Percentiles rank a stretch among this genome's conserved stretches.
Conservation (phyloP, 805 yeast species). For the Saccharomyces eubayanus region DNA sequence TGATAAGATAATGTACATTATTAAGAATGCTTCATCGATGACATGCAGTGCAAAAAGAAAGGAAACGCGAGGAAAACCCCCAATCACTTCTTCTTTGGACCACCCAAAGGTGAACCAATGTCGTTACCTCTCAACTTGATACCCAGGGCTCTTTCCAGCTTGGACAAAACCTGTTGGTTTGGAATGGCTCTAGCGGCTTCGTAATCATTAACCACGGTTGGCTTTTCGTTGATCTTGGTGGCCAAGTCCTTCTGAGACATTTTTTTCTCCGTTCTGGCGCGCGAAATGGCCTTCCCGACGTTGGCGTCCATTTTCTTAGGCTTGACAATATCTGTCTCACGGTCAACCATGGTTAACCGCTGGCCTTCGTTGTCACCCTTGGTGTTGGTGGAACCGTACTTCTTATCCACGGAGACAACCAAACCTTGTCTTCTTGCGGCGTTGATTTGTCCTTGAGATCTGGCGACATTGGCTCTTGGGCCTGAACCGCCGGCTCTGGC, state of each 20-base stretch:
- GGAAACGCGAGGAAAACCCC: neutral
- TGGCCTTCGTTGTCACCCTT: conserved; percentile 88
- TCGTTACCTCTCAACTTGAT: conserved; percentile 93
- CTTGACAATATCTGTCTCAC: conserved; percentile 86
- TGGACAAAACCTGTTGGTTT: conserved; percentile 86
- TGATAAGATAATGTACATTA: neutral
- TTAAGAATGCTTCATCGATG: neutral
- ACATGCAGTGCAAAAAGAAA: neutral
- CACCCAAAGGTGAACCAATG: conserved; percentile 77
- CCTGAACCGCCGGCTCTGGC: conserved; percentile 86
- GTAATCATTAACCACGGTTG: conserved; percentile 88
- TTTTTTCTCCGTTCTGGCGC: conserved; percentile 80
- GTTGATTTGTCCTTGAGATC: conserved; percentile 67
- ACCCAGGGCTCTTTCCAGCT: conserved; percentile 89
- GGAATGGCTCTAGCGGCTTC: conserved; percentile 96
- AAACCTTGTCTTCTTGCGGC: conserved; percentile 91
- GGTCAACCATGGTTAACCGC: conserved; percentile 85
- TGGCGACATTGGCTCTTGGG: conserved; percentile 78
- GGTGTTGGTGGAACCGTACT: conserved; percentile 57
- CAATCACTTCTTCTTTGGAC: conserved; percentile 35
- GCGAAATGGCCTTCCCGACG: conserved; percentile 82
- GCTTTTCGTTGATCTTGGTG: conserved; percentile 90
- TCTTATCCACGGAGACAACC: conserved; percentile 87
- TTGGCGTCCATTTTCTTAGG: conserved; percentile 77
- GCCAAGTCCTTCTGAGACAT: conserved; percentile 95